Evolutionary conservation across 2,329 filamentous ascomycete genomes (phyloP).

Genomic region (Aspergillus viridinutans): DNA sequence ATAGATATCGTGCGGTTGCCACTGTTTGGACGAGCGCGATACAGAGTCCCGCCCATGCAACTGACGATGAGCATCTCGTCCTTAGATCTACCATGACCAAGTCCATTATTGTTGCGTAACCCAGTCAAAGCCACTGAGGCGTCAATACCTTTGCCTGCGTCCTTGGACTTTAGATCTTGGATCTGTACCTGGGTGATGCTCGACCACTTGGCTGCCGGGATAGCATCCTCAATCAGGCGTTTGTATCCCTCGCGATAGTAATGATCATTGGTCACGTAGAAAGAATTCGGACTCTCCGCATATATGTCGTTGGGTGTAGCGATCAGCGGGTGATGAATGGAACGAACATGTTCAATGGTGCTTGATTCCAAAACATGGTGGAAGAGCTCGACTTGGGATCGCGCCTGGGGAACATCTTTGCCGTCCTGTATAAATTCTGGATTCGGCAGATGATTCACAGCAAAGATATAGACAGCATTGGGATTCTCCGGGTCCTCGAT

Average conservation of each 20-base stretch:
- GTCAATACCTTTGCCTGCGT: conserved; percentile 35
- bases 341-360: conserved; percentile 47
- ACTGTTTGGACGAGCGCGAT: conserved; percentile 30
- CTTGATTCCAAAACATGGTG: conserved; percentile 47
- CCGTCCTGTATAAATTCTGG: conserved; percentile 30
- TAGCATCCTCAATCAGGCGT: conserved; percentile 47
- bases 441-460: conserved; percentile 57
- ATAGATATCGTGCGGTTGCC: conserved; percentile 38
- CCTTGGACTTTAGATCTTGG: conserved; percentile 13
- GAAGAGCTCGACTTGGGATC: conserved; percentile 57
- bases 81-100: conserved; percentile 46
- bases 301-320: conserved; percentile 58
- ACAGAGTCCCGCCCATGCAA: conserved; percentile 46
- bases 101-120: conserved; percentile 55
- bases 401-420: conserved; percentile 35
- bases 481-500: conserved; percentile 45
- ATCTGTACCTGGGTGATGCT: conserved; percentile 47
- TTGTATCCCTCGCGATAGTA: conserved; percentile 47
- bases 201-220: conserved; percentile 46
- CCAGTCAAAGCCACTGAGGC: conserved; percentile 43
- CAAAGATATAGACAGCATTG: conserved; percentile 55
- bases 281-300: conserved; percentile 43
- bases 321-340: conserved; percentile 51
- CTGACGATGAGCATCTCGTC: conserved; percentile 36
- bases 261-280: conserved; percentile 61